Evolutionary conservation across 2,329 filamentous ascomycete genomes (phyloP), one percentile per base, ranked within the genome.

Genomic region (Pseudomassariella vexata): DNA sequence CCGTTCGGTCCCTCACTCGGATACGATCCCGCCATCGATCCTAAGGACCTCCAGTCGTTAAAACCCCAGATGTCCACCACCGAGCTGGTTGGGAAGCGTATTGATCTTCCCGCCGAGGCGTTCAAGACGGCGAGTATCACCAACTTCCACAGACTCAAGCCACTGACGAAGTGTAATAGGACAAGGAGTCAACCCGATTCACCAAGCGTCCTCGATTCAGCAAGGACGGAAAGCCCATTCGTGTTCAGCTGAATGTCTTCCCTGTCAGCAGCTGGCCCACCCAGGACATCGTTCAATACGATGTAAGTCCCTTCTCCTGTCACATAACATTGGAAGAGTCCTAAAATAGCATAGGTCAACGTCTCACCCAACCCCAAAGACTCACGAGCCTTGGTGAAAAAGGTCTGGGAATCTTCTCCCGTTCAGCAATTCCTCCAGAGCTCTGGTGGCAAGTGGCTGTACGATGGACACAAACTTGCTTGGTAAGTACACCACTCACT

Each of bases 391-490:
- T 63, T 92, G 5, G 70, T 87, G 47, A 79, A 77, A 53, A 88
- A 85, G 52, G 73, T 88, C 18, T 95, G 87, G 86, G 61, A 75
- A 1, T 82, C 80, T 1, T 62, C 70, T 2, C 57, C 62, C 0
- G 68, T 88, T 6, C 73, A 83, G 52, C 40, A 57, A 0, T 58
- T 60, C 3, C 60, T 89, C 1, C 62, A 65, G 3, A 57, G 62
- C 3, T 64, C 65, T 36, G 63, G 59, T 5, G 54, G 54, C 12
- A 49, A 45, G 24, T 87, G 82, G 73, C 73, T 95, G 35, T 88
- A 78, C 47, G 88, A 96, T 60, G 85, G 86, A 18, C 80, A 82
- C 49, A 86, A 82, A 56, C 70, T 98, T 28, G 89, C 87, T 11
- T 98, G 92, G 90, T 84, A 64, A 48, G 64, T 56, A 38, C 5